Evolutionary conservation across 2,329 filamentous ascomycete genomes (phyloP).

Genomic region (Metarhizium robertsii): DNA sequence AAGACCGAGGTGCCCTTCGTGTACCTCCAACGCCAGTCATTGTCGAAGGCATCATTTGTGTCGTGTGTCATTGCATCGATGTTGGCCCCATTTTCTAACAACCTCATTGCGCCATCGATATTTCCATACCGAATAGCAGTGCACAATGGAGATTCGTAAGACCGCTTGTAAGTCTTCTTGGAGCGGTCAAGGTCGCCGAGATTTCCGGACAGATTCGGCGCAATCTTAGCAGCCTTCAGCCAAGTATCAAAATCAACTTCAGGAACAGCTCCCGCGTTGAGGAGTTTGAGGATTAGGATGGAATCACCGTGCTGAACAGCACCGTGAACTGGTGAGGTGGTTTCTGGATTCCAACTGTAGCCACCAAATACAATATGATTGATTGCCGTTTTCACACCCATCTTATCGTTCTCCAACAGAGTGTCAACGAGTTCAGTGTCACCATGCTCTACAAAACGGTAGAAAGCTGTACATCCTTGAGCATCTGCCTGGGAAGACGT

Average conservation of each 20-base stretch:
- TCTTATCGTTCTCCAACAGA: conserved; percentile 46
- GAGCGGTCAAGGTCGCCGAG: conserved; percentile 37
- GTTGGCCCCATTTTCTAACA: conserved; percentile 57
- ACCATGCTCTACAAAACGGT: conserved; percentile 49
- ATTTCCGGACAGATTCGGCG: conserved; percentile 22
- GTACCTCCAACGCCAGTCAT: conserved; percentile 22
- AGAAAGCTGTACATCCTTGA: conserved; percentile 54
- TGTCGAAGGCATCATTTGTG: conserved; percentile 25
- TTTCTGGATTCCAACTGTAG: conserved; percentile 20
- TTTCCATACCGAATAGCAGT: conserved; percentile 39
- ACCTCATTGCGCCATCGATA: conserved; percentile 39
- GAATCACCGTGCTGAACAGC: conserved; percentile 47
- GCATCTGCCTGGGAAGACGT: conserved; percentile 65
- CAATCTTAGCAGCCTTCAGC: conserved; percentile 46
- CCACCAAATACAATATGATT: conserved; percentile 49
- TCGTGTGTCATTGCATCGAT: conserved; percentile 46
- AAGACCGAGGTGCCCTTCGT: conserved; percentile 41
- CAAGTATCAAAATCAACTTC: conserved; percentile 55
- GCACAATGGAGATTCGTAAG: conserved; percentile 56
- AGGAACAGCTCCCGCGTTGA: conserved; percentile 52
- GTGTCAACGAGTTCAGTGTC: conserved; percentile 38
- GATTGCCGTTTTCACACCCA: conserved; percentile 52
- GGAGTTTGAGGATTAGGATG: conserved; percentile 46
- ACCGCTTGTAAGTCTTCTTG: conserved; percentile 34
- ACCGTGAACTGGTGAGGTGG: conserved; percentile 43